Evolutionary conservation across 2,329 filamentous ascomycete species (phyloP), one percentile per base, ranked within the genome.

Genomic region (Penicillium sp.): DNA sequence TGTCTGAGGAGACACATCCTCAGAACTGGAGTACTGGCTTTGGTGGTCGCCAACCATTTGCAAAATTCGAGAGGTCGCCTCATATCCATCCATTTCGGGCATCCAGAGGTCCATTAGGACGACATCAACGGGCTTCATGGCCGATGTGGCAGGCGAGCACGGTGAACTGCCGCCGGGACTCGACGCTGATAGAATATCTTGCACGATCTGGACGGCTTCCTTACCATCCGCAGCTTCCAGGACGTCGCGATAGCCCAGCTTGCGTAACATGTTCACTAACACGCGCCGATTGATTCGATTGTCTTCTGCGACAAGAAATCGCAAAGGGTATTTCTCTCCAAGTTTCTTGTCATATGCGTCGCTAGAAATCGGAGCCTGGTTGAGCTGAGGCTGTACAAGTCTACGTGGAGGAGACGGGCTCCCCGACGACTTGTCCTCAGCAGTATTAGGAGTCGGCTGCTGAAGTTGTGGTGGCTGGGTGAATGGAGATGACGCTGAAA

Each of bases 91-190:
- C 72, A 86, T 81, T 48, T 80, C 71, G 1, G 83, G 83, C 81
- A 87, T 87, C 83, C 83, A 87, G 7, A 87, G 73, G 61, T 87
- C 83, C 83, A 87, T 87, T 29, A 86, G 65, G 16, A 87, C 73
- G 2, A 84, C 74, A 53, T 85, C 77, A 41, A 86, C 77, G 2
- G 64, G 61, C 40, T 67, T 69, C 8, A 58, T 45, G 28, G n/a
- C n/a, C n/a, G 16, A n/a, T 31, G 50, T 47, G 8, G 6, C 39
- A 29, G n/a, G 30, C 37, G 21, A 28, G n/a, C n/a, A 41, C 44
- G 8, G 33, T 14, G 13, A 40, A 18, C 26, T 27, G 30, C 28
- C 29, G 17, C 42, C 23, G 5, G 52, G 20, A 7, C 37, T 41
- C 21, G 57, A 60, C 1, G 56, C 52, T 10, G 53, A 45, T 6